Conservation (phyloP, 2,329 filamentous ascomycete genomes). For the Aureobasidium leucospermi region DNA sequence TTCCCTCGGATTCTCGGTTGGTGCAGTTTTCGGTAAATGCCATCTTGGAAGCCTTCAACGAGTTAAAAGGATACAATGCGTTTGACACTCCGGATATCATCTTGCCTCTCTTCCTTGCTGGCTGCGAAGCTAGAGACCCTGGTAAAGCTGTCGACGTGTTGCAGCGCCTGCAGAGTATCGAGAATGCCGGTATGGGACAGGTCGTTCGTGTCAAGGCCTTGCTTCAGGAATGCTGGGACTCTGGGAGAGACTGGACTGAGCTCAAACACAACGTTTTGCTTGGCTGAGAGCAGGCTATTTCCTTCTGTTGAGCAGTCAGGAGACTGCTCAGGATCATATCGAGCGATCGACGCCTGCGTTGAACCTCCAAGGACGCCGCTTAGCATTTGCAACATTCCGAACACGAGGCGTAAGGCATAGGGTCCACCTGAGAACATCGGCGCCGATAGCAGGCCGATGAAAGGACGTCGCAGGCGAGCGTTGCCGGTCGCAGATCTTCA, state of each 20-base stretch:
- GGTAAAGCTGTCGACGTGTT: slow-evolving; percentile 1
- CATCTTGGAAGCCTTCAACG: slow-evolving; percentile 5
- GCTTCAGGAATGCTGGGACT: slow-evolving; percentile 12
- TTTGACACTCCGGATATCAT: slow-evolving; percentile 14
- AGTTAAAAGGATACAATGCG: slow-evolving; percentile 7
- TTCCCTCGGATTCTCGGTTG: slow-evolving; percentile 3
- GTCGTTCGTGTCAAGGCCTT: slow-evolving; percentile 5
- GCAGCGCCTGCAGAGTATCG: slow-evolving; percentile 12
- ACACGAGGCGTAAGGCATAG: too few relatives aligned
- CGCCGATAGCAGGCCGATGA: too few relatives aligned
- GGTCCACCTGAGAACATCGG: too few relatives aligned
- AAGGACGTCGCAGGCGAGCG: too few relatives aligned
- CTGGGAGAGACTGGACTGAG: slow-evolving; percentile 5
- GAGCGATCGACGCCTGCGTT: too few relatives aligned
- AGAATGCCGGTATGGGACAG: slow-evolving; percentile 13
- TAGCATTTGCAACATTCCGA: too few relatives aligned
- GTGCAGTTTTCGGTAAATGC: slow-evolving; percentile 11
- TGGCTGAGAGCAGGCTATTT: neutral
- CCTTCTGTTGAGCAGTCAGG: too few relatives aligned
- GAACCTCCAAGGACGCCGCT: too few relatives aligned
- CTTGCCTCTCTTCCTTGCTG: slow-evolving; percentile 11
- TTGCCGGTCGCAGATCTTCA: too few relatives aligned
- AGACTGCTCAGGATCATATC: too few relatives aligned
- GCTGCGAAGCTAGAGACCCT: slow-evolving; percentile 9
- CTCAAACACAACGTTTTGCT: slow-evolving; percentile 13